Conservation (phyloP, 2,329 filamentous ascomycete species). For the Botrytis medusae region DNA sequence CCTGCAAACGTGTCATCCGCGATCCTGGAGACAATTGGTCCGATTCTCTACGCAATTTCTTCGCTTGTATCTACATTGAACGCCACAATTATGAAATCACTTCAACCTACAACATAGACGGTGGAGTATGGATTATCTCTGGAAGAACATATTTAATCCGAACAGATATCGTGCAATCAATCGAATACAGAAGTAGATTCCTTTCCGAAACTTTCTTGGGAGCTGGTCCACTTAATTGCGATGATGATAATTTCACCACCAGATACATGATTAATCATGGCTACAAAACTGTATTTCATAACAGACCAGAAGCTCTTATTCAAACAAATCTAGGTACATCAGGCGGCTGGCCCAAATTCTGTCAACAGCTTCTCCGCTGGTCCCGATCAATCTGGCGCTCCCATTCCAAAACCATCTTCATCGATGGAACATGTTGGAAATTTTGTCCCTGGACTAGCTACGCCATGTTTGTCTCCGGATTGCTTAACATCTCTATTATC, state of each 20-base stretch:
- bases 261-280: slow-evolving; percentile 51
- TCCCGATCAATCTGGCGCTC: slow-evolving; percentile 57
- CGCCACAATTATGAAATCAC: slow-evolving; percentile 63
- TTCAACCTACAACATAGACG: slow-evolving; percentile 56
- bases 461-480: slow-evolving; percentile 53
- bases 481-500: slow-evolving; percentile 57
- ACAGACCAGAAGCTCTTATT: slow-evolving; percentile 48
- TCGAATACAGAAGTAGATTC: slow-evolving; percentile 47
- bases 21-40: slow-evolving; percentile 29
- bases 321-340: slow-evolving; percentile 53
- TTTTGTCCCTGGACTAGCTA: slow-evolving; percentile 54
- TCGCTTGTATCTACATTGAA: slow-evolving; percentile 59
- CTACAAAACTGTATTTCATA: slow-evolving; percentile 58
- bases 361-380: slow-evolving; percentile 56
- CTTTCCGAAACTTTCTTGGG: slow-evolving; percentile 52
- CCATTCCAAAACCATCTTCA: slow-evolving; percentile 51
- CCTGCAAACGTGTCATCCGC: slow-evolving; percentile 54
- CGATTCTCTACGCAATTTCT: slow-evolving; percentile 47
- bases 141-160: slow-evolving; percentile 55
- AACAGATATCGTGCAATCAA: slow-evolving; percentile 49
- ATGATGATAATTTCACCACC: slow-evolving; percentile 64
- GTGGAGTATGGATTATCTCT: slow-evolving; percentile 58
- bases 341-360: slow-evolving; percentile 45
- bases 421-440: slow-evolving; percentile 43
- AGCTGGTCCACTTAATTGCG: slow-evolving; percentile 50